Evolutionary conservation across 2,329 filamentous ascomycete species (phyloP).

Genomic region (Colletotrichum zoysiae): DNA sequence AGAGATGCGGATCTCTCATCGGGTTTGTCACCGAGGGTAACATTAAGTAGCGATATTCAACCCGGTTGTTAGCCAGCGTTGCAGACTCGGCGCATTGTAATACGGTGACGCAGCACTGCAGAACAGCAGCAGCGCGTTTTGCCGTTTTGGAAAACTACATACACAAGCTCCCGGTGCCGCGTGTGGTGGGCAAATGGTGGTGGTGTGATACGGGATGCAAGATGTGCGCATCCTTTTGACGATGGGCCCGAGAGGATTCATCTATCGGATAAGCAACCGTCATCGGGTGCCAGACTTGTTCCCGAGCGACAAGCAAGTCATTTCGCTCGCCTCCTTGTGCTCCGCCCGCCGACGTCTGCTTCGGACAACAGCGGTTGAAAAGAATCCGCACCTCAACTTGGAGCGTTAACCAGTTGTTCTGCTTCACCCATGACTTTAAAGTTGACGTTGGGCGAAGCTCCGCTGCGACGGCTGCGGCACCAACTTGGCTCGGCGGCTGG

Average conservation of each 20-base stretch:
- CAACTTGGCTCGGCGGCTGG: slow-evolving; percentile 23
- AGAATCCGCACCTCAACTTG: not conserved
- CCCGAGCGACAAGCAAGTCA: not conserved
- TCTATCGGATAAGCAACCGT: slow-evolving; percentile 31
- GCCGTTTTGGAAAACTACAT: slow-evolving; percentile 16
- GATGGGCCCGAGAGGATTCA: slow-evolving; percentile 19
- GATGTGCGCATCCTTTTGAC: slow-evolving; percentile 18
- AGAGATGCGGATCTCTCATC: slow-evolving; percentile 13
- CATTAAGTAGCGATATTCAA: slow-evolving; percentile 3
- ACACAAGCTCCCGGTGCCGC: slow-evolving; percentile 6
- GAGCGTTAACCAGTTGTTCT: not conserved
- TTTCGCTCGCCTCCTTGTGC: not conserved
- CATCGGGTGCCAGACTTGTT: slow-evolving; percentile 13
- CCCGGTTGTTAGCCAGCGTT: not conserved
- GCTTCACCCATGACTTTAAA: not conserved
- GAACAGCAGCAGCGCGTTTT: not conserved
- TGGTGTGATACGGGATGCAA: not conserved
- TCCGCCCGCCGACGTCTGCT: not conserved
- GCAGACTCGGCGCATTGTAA: not conserved
- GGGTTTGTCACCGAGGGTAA: slow-evolving; percentile 16
- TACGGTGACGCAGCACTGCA: slow-evolving; percentile 26
- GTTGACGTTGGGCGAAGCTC: not conserved
- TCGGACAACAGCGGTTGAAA: not conserved
- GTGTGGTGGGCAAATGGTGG: slow-evolving; percentile 2
- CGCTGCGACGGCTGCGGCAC: slow-evolving; percentile 22